phyloP scores from a whole-genome alignment of 768 basidiomycete species.

The Leccinum fibrillosum region DNA sequence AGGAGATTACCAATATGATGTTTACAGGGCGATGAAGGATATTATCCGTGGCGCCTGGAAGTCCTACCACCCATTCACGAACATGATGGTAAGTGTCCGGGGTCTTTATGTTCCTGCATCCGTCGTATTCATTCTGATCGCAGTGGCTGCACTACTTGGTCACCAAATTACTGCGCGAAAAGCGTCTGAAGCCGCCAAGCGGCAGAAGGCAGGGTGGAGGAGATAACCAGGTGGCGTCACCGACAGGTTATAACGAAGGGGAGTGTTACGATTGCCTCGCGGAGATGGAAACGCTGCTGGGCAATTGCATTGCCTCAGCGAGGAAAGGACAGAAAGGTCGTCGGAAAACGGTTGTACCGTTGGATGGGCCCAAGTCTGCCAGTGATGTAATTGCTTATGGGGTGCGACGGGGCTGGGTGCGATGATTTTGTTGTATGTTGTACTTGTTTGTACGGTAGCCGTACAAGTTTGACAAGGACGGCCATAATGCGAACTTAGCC shows the following conservation, averaged over 20 bases:
- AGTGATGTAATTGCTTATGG: constrained; percentile 63
- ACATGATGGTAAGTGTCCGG: constrained; percentile 71
- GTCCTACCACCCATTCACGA: constrained; percentile 76
- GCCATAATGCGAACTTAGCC: not conserved
- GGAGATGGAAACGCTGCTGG: constrained; percentile 62
- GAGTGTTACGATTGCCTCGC: constrained; percentile 68
- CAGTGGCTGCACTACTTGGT: constrained; percentile 90
- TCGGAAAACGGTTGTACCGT: constrained; percentile 32
- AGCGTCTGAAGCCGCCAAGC: constrained; percentile 59
- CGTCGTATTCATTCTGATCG: constrained; percentile 8
- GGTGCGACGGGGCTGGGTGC: constrained; percentile 60
- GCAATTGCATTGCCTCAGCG: constrained; percentile 40
- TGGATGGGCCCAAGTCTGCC: constrained; percentile 39
- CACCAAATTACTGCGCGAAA: constrained; percentile 67
- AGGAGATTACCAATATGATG: constrained; percentile 93
- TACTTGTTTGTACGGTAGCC: not conserved
- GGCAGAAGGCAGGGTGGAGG: constrained; percentile 35
- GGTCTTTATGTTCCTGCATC: not conserved
- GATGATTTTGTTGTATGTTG: constrained; percentile 9
- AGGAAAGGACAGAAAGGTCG: constrained; percentile 32
- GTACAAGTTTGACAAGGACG: not conserved
- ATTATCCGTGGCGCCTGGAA: constrained; percentile 67
- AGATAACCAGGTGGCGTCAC: constrained; percentile 12
- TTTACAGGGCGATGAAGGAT: constrained; percentile 85
- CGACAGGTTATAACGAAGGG: constrained; percentile 53